Evolutionary conservation across 352 stramenopile species (phyloP), one percentile per base, ranked within the genome.

Genomic region (Lagenidium giganteum): DNA sequence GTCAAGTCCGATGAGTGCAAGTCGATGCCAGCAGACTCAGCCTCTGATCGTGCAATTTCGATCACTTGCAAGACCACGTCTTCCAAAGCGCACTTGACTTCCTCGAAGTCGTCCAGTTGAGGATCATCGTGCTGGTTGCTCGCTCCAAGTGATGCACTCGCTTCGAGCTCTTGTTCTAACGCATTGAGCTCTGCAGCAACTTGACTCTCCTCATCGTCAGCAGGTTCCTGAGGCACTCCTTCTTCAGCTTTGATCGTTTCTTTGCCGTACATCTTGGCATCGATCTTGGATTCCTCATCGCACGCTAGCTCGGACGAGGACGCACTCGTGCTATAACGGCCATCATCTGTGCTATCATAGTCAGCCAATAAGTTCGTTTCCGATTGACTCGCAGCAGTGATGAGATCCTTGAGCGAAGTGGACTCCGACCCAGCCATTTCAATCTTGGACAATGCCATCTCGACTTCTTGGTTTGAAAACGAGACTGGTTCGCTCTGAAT

Each of bases 381-480:
- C 33, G 1, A 17, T 32, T 9, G 42, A 4, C 11, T 31, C 31
- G 21, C 34, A 31, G n/a, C n/a, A n/a, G n/a, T n/a, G n/a, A n/a
- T n/a, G n/a, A 37, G 43, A 18, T 27, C 17, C 30, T 61, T 61
- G 4, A 28, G 24, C 1, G 66, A 64, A n/a, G 60, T 82, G 9
- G 57, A 58, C 38, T 82, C 67, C 9, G 81, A 57, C 3, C 75
- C 76, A 8, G 72, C 63, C 44, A 66, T 67, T 27, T 84, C 67
- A 20, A 84, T 75, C 52, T 85, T 84, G 3, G 73, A 83, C 37
- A 87, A 61, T 21, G 70, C 73, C 57, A 83, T 78, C 21, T 89
- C 71, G 6, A 84, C 77, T 45, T 89, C 73, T 55, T 85, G 73
- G 26, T 79, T 83, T 7, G 73, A 87, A 27, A 85, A 87, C 26